Conservation (phyloP, 305 asterid species). For the Solanum aculeatissimum region DNA sequence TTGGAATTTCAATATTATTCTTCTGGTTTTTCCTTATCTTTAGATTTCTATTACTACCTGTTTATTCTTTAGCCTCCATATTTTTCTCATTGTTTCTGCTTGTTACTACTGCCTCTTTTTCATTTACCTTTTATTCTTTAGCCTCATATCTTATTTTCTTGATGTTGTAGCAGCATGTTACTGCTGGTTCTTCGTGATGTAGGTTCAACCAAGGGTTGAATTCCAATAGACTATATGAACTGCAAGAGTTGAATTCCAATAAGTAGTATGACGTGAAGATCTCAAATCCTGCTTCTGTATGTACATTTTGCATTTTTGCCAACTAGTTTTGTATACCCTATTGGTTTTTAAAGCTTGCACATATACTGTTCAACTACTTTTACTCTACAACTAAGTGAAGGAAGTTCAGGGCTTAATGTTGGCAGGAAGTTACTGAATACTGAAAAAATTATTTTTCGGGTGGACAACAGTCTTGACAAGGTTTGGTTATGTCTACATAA, state of each 20-base stretch:
- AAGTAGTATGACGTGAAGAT: constrained; percentile 82
- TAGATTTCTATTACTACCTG: background rate
- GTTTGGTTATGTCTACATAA: constrained; percentile 11
- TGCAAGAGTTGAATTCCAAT: constrained; percentile 40
- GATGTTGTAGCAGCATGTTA: background rate
- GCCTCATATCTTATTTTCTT: background rate
- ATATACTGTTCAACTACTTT: constrained; percentile 20
- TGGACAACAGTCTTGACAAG: constrained; percentile 30
- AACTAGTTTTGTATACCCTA: background rate
- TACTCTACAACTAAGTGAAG: constrained; percentile 45
- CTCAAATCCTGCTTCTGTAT: constrained; percentile 88
- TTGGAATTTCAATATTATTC: background rate
- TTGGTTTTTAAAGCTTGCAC: background rate
- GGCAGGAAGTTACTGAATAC: constrained; percentile 76
- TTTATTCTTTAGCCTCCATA: background rate
- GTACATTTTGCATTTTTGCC: constrained; percentile 9
- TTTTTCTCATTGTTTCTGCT: background rate
- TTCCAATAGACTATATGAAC: constrained; percentile 9
- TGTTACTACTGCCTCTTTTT: background rate
- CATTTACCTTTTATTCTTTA: background rate
- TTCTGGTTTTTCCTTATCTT: background rate
- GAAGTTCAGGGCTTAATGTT: constrained; percentile 24
- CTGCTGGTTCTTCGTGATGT: background rate
- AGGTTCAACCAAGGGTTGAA: constrained; percentile 25
- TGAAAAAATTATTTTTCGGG: constrained; percentile 47